phyloP scores from a whole-genome alignment of 2,329 filamentous ascomycete genomes.

The Biscogniauxia sp. region DNA sequence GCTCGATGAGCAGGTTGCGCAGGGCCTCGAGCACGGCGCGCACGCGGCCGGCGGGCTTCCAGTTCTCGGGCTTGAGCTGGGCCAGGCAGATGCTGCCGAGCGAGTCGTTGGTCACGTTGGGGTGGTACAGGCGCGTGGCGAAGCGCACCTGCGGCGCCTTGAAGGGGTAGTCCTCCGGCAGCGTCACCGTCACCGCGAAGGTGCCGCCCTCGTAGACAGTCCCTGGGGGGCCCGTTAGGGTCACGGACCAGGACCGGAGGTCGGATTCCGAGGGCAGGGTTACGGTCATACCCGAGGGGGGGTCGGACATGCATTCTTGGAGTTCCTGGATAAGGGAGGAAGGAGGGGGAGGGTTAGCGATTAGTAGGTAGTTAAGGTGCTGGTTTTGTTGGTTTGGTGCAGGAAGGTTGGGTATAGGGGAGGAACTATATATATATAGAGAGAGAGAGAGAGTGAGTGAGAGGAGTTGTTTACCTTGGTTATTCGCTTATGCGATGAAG shows the following conservation, averaged over 20 bases:
- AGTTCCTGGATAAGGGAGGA: conserved; percentile 49
- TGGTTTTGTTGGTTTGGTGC: conserved; percentile 1
- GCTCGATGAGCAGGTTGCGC: conserved; percentile 70
- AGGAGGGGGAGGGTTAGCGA: conserved; percentile 12
- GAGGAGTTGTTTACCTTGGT: conserved; percentile 24
- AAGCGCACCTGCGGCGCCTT: conserved; percentile 80
- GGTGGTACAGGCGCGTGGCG: conserved; percentile 90
- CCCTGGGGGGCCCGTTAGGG: conserved; percentile 42
- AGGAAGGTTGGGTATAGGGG: conserved; percentile 13
- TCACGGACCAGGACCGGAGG: conserved; percentile 53
- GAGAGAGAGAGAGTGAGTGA: no score
- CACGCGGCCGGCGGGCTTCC: conserved; percentile 86
- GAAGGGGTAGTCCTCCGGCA: conserved; percentile 85
- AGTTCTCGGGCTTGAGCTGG: conserved; percentile 80
- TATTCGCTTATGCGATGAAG: conserved; percentile 30
- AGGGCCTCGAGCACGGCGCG: conserved; percentile 74
- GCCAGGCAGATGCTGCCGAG: conserved; percentile 83
- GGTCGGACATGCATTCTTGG: conserved; percentile 46
- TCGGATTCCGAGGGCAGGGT: conserved; percentile 44
- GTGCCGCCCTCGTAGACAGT: conserved; percentile 61
- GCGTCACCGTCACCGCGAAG: conserved; percentile 69
- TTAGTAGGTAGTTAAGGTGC: conserved; percentile 7
- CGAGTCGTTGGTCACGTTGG: conserved; percentile 86
- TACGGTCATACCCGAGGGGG: conserved; percentile 48
- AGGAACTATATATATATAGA: neutral